Base-by-base conservation (phyloP, 2,329 filamentous ascomycete genomes). In the Fusarium duplospermum region DNA sequence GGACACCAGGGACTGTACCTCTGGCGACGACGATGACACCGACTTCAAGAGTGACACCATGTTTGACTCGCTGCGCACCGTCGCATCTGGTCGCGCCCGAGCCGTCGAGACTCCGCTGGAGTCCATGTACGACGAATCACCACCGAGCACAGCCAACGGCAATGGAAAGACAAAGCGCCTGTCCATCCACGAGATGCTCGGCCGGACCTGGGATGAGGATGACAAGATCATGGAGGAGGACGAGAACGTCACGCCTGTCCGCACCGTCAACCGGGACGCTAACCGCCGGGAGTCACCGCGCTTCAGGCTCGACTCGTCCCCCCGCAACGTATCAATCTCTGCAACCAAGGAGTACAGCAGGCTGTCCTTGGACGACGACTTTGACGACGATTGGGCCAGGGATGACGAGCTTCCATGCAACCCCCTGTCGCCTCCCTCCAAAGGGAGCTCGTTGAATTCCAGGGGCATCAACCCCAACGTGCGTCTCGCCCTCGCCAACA, bases 61-160 rank as follows among this genome's bases (percentile, higher is more conserved):
- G 65, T 95, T 91, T 81, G 93, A 95, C 84, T 95, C 93, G 33
- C 83, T 94, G 75, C 91, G 92, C 62, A 95, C 93, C 18, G 87
- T 89, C 69, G 91, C 89, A 42, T 94, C 93, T 11, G 88, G 89
- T 70, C 92, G 91, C 71, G 87, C 89, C 63, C 89, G 91, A 69
- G 89, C 90, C 36, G 88, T 91, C 56, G 91, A 94, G 79, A 93
- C 92, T 31, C 92, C 93, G 18, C 85, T 95, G 59, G 93, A 95
- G 78, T 93, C 91, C 27, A 93, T 95, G 86, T 95, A 95, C 81
- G 93, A 95, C 82, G 93, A 95, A 76, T 94, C 93, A 16, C 92
- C 92, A 38, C 89, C 90, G 9, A 89, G 87, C 78, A 88, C 88
- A 1, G 86, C 87, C 20, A 87, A 87, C 73, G 82, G 87, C 65